Evolutionary conservation across 306 rosid genomes (phyloP).

Genomic region (Prunus persica): DNA sequence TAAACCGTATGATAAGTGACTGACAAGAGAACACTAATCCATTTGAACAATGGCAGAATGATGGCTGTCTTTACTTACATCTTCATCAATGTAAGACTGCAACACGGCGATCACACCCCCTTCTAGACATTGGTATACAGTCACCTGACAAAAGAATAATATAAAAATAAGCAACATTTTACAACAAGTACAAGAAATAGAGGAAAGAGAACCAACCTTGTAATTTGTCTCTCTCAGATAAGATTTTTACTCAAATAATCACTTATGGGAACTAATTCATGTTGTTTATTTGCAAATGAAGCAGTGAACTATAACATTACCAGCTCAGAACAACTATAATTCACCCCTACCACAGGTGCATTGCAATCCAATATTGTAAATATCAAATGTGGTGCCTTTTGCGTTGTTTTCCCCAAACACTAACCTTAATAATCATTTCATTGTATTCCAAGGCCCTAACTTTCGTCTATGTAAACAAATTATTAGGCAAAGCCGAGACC

Average conservation of each 20-base stretch:
- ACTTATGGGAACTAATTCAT: neutral
- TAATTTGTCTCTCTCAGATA: neutral
- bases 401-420: neutral
- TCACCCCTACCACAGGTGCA: neutral
- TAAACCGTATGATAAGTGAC: neutral
- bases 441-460: neutral
- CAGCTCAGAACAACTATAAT: neutral
- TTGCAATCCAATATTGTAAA: neutral
- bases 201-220: neutral
- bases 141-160: slow-evolving; percentile 44
- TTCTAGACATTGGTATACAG: slow-evolving; percentile 70
- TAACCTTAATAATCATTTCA: neutral
- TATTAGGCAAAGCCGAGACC: neutral
- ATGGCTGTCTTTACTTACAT: slow-evolving; percentile 49
- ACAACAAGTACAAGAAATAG: neutral
- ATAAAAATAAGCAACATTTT: slow-evolving; percentile 7
- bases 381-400: neutral
- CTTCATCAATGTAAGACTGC: slow-evolving; percentile 94
- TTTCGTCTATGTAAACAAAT: neutral
- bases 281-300: neutral
- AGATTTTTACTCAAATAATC: neutral
- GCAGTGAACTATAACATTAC: neutral
- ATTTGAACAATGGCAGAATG: slow-evolving; percentile 1
- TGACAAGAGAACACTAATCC: neutral
- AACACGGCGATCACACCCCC: slow-evolving; percentile 83